Percentiles rank a stretch among this genome's conserved stretches.
Evolutionary conservation across 208 protist species (phyloP).

Genomic region (Trypanosoma conorhini): DNA sequence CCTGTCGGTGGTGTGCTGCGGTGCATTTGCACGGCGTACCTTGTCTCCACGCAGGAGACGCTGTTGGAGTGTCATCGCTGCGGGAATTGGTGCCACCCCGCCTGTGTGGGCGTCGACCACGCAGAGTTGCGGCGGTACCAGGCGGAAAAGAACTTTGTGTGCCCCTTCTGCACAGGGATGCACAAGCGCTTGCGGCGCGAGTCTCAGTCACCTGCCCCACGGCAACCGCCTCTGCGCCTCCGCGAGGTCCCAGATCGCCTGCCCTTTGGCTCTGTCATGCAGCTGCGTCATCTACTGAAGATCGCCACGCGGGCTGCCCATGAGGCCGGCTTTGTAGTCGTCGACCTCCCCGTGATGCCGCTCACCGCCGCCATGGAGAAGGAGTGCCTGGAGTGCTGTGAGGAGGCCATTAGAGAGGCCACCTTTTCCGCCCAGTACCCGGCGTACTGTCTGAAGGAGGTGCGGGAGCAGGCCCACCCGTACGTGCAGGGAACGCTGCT

Average conservation of each 20-base stretch:
- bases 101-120: slow-evolving; percentile 74
- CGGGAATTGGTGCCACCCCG: slow-evolving; percentile 73
- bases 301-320: slow-evolving; percentile 28
- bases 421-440: slow-evolving; percentile 84
- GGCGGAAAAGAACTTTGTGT: slow-evolving; percentile 44
- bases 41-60: slow-evolving; percentile 50
- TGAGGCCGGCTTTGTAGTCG: slow-evolving; percentile 39
- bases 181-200: slow-evolving; percentile 17
- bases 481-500: slow-evolving; percentile 78
- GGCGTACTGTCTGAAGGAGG: slow-evolving; percentile 69
- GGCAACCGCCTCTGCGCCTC: slow-evolving; percentile 59
- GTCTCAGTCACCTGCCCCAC: slow-evolving; percentile 40
- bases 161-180: slow-evolving; percentile 51
- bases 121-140: slow-evolving; percentile 42
- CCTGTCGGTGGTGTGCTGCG: slow-evolving; percentile 59
- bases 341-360: slow-evolving; percentile 44
- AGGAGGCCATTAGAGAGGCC: slow-evolving; percentile 52
- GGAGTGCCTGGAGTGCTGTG: slow-evolving; percentile 66
- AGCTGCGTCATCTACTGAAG: slow-evolving; percentile 34
- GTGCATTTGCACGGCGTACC: slow-evolving; percentile 75
- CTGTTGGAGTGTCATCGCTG: slow-evolving; percentile 72
- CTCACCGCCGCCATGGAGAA: slow-evolving; percentile 47
- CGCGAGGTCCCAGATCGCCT: slow-evolving; percentile 61
- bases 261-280: slow-evolving; percentile 25
- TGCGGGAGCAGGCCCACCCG: slow-evolving; percentile 42